Base-by-base conservation (phyloP, 805 yeast species). In the Candida namnaoensis region DNA sequence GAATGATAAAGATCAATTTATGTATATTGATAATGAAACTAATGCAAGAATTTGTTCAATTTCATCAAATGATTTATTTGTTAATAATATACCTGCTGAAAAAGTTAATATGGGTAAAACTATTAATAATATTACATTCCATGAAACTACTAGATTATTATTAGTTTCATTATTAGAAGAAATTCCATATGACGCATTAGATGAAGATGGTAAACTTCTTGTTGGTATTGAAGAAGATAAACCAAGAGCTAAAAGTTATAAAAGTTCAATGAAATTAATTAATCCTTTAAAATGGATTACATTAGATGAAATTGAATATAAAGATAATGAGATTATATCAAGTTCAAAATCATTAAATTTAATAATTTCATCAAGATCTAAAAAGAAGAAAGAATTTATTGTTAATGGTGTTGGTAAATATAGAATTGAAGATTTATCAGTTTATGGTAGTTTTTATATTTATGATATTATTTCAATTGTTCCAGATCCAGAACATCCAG, bases 401-500 rank as follows among this genome's bases (percentile, higher is more conserved):
- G 79, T 87, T 1, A 67, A 82, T n/a, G 98, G 97, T 2, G 76
- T 90, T 2, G 83, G 93, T 1, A 68, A 72, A 41, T 72, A 79
- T 40, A 71, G 91, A 44, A 78, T 80, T 44, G 99, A 91, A 56
- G 96, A 88, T 61, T 64, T 82, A 44, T 74, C 86, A 4, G 75
- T 95, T 0, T 76, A 78, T 52, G 99, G 99, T 0, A 68, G 80
- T 1, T 83, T 87, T 61, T 76, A 77, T 43, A 64, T 90, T 1
- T 80, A 66, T 52, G 95, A 88, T 48, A 69, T 85, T 28, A 80
- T 83, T 41, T 88, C 81, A 44, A 82, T 88, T 57, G 87, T 86
- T 47, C 96, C 96, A 0, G 96, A 88, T 54, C 91, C 91, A 1
- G 88, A 82, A 0, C 74, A 72, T 44, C 96, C 96, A 0, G 95